A percentile compares a stretch with the other conserved stretches of the same genome.
Conservation (phyloP, 345 rosid genomes). For the Zanthoxylum bungeanum region DNA sequence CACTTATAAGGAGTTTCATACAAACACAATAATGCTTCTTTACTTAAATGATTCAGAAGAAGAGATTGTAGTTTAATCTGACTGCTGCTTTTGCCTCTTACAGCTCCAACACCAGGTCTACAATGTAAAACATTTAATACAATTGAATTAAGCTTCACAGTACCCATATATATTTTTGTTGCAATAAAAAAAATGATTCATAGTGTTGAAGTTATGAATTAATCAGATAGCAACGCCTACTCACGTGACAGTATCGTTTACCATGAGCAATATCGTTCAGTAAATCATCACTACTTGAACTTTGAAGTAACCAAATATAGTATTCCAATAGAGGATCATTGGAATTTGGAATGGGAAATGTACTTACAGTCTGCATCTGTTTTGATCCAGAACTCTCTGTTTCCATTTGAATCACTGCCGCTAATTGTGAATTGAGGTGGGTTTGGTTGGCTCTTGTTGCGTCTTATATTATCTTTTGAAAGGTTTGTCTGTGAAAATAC, state of each 20-base stretch:
- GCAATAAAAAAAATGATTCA: too few relatives aligned
- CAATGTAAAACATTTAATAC: conserved; percentile 10
- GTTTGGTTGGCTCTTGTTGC: conserved; percentile 47
- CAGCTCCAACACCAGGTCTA: conserved; percentile 78
- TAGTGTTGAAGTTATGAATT: too few relatives aligned
- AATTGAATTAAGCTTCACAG: not conserved
- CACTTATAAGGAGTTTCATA: conserved; percentile 6
- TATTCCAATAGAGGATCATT: too few relatives aligned
- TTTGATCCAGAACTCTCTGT: conserved; percentile 79
- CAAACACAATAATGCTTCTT: conserved; percentile 17
- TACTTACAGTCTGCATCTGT: conserved; percentile 87
- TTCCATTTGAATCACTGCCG: conserved; percentile 52
- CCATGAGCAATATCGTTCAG: not conserved
- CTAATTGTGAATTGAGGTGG: conserved; percentile 35
- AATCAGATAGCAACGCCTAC: too few relatives aligned
- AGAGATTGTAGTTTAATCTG: conserved; percentile 6
- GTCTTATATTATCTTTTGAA: conserved; percentile 31
- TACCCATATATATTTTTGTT: too few relatives aligned
- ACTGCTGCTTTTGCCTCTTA: conserved; percentile 27
- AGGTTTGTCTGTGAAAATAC: conserved; percentile 36
- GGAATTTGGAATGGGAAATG: too few relatives aligned
- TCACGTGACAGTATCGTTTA: too few relatives aligned
- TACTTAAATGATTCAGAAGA: not conserved
- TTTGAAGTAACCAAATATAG: not conserved
- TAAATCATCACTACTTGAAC: not conserved